Evolutionary conservation across 2,329 filamentous ascomycete species (phyloP).

Genomic region (Cordyceps cateniannulata): DNA sequence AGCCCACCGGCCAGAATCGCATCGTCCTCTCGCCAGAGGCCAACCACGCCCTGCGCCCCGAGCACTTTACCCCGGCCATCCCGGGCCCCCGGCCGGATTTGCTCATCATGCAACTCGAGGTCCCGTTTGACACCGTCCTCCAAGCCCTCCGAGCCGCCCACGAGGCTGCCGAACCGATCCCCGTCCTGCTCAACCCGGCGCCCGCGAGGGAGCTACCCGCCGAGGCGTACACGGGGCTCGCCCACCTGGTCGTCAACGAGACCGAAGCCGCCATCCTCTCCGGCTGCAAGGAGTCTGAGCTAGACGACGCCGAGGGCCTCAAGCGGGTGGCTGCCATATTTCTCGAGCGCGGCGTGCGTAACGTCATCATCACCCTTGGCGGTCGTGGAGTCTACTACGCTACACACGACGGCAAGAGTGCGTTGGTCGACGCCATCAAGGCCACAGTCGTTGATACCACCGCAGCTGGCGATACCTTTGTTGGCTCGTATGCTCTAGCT

Average conservation of each 20-base stretch:
- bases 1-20: conserved; percentile 65
- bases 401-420: conserved; percentile 34
- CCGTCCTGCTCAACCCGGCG: conserved; percentile 79
- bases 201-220: conserved; percentile 64
- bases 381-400: conserved; percentile 68
- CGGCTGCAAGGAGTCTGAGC: conserved; percentile 42
- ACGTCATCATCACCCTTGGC: conserved; percentile 80
- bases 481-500: conserved; percentile 76
- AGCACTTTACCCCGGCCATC: conserved; percentile 26
- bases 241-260: conserved; percentile 84
- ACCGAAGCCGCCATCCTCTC: conserved; percentile 75
- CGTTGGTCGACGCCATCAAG: conserved; percentile 56
- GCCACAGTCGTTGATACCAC: conserved; percentile 85
- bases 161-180: conserved; percentile 33
- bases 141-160: conserved; percentile 50
- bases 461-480: conserved; percentile 90
- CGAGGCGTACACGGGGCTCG: conserved; percentile 59
- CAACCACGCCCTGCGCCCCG: conserved; percentile 46
- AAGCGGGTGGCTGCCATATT: conserved; percentile 52
- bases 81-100: conserved; percentile 46
- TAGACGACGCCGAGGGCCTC: conserved; percentile 40
- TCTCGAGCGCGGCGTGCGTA: conserved; percentile 60
- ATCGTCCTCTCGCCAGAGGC: conserved; percentile 69
- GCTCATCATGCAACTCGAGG: conserved; percentile 73
- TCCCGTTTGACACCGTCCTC: conserved; percentile 59